Base-by-base conservation (phyloP, 2,329 filamentous ascomycete genomes). In the Diaporthe vexans region DNA sequence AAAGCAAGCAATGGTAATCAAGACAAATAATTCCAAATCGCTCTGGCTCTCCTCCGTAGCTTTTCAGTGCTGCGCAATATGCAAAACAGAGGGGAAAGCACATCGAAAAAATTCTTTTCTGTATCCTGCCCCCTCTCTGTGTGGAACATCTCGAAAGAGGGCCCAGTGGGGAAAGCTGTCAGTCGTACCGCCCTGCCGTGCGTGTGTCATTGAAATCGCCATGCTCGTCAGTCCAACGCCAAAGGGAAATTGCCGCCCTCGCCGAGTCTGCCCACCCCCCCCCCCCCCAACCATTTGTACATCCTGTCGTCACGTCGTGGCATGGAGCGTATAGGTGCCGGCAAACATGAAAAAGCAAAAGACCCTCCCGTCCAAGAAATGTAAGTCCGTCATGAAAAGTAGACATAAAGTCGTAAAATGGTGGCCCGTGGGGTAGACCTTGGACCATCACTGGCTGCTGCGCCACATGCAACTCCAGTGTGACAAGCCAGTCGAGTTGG, bases 311-410 rank as follows among this genome's bases (percentile, higher is more conserved):
- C 26, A 54, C 19, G 65, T 73, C 70, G 61, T 74, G 58, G 67
- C 26, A 15, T 40, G n/a, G 40, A 35, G 51, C 58, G n/a, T 65
- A 37, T 40, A 43, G 46, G 54, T 37, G 15, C 35, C n/a, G 33
- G 40, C 63, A 24, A 33, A 58, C 37, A 26, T 48, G 2, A 52
- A 40, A 52, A 52, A 15, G n/a, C n/a, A 24, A 24, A 52, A 52
- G n/a, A 24, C 10, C 48, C n/a, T 15, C 48, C 48, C n/a, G n/a
- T 26, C n/a, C 48, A 26, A 24, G 4, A 52, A 6, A 26, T 40
- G 46, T 56, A 51, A 72, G 52, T 71, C 71, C 59, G 61, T 73
- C 72, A 68, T 71, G 43, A 57, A 65, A 24, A 35, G 71, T 52
- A 26, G 26, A 13, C 48, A 52, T 24, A 29, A 52, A 54, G 52